Evolutionary conservation across 768 basidiomycete species (phyloP).

Genomic region (Auricularia sp.): DNA sequence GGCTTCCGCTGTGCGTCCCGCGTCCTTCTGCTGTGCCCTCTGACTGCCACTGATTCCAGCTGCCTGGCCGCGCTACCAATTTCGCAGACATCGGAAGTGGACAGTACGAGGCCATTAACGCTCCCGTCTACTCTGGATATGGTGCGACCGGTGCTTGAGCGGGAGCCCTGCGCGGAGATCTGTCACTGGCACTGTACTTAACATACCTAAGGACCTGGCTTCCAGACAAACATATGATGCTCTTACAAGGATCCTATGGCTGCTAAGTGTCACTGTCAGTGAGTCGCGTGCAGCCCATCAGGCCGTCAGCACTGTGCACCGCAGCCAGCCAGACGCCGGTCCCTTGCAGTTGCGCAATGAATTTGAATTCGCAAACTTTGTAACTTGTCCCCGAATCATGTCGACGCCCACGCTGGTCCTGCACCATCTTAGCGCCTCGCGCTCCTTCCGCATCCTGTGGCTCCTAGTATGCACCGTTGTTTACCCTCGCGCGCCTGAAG

Average conservation of each 20-base stretch:
- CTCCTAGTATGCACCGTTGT: slow-evolving; percentile 12
- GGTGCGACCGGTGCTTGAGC: slow-evolving; percentile 18
- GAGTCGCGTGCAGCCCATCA: too few species aligned
- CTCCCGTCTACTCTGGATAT: slow-evolving; percentile 13
- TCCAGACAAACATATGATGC: too few species aligned
- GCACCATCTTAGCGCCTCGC: slow-evolving; percentile 15
- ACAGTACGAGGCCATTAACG: slow-evolving; percentile 22
- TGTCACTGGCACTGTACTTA: too few species aligned
- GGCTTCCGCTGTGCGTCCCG: slow-evolving; percentile 63
- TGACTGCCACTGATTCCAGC: not conserved
- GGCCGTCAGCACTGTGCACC: too few species aligned
- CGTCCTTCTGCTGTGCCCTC: not conserved
- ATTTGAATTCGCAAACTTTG: too few species aligned
- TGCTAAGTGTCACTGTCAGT: too few species aligned
- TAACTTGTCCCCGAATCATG: not conserved
- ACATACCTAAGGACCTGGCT: too few species aligned
- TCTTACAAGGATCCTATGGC: too few species aligned
- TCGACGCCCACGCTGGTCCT: not conserved
- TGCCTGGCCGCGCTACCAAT: not conserved
- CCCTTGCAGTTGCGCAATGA: too few species aligned
- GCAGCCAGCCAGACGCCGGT: too few species aligned
- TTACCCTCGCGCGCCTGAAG: not conserved
- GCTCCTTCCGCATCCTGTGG: slow-evolving; percentile 20
- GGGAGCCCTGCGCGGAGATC: too few species aligned
- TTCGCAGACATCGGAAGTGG: slow-evolving; percentile 28